Evolutionary conservation across 2,329 filamentous ascomycete species (phyloP), one percentile per base, ranked within the genome.

Genomic region (Ceratocystis diversiconidia): DNA sequence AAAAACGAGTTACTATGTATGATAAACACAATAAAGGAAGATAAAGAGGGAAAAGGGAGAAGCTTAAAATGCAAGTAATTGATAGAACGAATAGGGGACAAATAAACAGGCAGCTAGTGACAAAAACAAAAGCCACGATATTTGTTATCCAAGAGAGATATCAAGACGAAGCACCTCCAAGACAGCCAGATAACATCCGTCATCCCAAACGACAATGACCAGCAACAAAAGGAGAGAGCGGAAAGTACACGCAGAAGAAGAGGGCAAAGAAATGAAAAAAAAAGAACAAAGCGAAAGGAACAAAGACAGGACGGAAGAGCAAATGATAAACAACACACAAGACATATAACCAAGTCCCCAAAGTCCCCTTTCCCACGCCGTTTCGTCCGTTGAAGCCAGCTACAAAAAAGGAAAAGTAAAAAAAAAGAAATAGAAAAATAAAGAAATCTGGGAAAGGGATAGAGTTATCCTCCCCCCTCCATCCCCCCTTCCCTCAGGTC

Each of bases 401-500:
- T 36, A n/a, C 55, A n/a, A 30, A 48, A 46, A 17, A 62, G 36
- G 30, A 36, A 36, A 32, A 48, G 15, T 28, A 32, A 41, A 46
- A 17, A 62, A 52, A 22, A 52, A 36, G n/a, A 36, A 19, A 52
- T 15, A 36, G 25, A 30, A 19, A 59, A 66, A 57, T 25, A 50
- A 44, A 62, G 41, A n/a, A 59, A 66, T 36, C 5, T 43, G 28
- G n/a, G 65, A 61, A 52, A 5, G 62, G 67, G 57, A 25, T 41
- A 28, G 57, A 57, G 55, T 28, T 19, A 52, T 22, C n/a, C 2
- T 22, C 61, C 62, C 22, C 8, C 12, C 12, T 41, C 10, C 10
- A 41, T 41, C 10, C 8, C 36, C 36, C 36, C 12, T 41, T 41
- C 36, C 36, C 36, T 41, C 36, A 41, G 36, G 36, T 15, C 28